phyloP scores from a whole-genome alignment of 1,139 yeast species.

The Pichia sp. region DNA sequence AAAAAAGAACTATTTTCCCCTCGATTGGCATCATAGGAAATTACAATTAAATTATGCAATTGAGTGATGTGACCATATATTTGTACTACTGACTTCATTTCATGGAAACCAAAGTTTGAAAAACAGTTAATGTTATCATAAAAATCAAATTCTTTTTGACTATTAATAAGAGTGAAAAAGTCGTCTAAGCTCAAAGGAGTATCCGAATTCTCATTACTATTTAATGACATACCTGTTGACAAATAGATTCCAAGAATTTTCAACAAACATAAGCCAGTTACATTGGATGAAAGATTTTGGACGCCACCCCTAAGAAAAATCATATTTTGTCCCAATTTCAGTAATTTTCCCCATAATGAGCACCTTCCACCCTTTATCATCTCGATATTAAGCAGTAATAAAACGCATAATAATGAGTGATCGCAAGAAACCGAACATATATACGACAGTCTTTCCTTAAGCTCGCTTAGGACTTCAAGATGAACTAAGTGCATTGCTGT shows the following conservation, averaged over 20 bases:
- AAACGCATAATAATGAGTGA: slow-evolving; percentile 8
- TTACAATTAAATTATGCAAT: not conserved
- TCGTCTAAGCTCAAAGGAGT: slow-evolving; percentile 1
- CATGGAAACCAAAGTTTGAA: not conserved
- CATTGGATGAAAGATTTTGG: slow-evolving; percentile 6
- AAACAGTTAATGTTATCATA: slow-evolving; percentile 2
- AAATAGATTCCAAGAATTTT: not conserved
- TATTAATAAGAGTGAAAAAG: not conserved
- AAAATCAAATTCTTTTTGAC: slow-evolving; percentile 1
- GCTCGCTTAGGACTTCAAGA: slow-evolving; percentile 9
- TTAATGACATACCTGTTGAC: not conserved
- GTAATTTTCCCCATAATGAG: slow-evolving; percentile 9
- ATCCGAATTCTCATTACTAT: slow-evolving; percentile 1
- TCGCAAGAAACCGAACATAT: slow-evolving; percentile 20
- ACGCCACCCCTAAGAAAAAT: slow-evolving; percentile 18
- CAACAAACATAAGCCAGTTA: slow-evolving; percentile 16
- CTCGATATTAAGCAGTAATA: slow-evolving; percentile 15
- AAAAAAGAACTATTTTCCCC: not conserved
- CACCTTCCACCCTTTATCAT: slow-evolving; percentile 11
- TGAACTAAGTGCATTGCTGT: slow-evolving; percentile 11
- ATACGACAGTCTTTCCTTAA: slow-evolving; percentile 12
- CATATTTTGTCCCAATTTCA: slow-evolving; percentile 15
- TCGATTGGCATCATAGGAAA: not conserved
- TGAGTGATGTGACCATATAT: slow-evolving; percentile 2
- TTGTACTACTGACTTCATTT: not conserved